phyloP scores from a whole-genome alignment of 2,329 filamentous ascomycete genomes.

The Fonsecaea pedrosoi region DNA sequence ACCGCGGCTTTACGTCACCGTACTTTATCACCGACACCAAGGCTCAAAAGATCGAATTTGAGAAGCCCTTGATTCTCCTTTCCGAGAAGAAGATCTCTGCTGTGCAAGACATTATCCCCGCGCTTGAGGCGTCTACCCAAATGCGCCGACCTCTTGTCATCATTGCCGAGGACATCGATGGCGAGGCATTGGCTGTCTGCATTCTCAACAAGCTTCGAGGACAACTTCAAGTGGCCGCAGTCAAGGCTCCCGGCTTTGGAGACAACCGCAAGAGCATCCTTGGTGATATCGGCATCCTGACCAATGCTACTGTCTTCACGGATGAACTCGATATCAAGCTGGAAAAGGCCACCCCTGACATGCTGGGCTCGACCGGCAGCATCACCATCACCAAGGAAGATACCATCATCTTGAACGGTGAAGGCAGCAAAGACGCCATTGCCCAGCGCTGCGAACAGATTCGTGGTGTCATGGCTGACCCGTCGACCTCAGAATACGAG shows the following conservation, averaged over 20 bases:
- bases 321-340: constrained; percentile 99
- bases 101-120: constrained; percentile 97
- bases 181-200: constrained; percentile 96
- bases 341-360: constrained; percentile 93
- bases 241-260: constrained; percentile 99
- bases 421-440: constrained; percentile 92
- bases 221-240: constrained; percentile 96
- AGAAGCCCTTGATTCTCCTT: constrained; percentile 97
- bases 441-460: constrained; percentile 98
- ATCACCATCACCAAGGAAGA: constrained; percentile 99
- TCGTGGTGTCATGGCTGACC: constrained; percentile 92
- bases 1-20: constrained; percentile 96
- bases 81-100: constrained; percentile 99
- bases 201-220: constrained; percentile 99
- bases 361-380: constrained; percentile 95
- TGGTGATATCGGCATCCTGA: constrained; percentile 92
- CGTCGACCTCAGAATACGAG: constrained; percentile 96
- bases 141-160: constrained; percentile 94
- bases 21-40: constrained; percentile 99
- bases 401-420: constrained; percentile 97
- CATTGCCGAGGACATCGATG: constrained; percentile 98
- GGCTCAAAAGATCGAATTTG: constrained; percentile 98
- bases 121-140: constrained; percentile 95
- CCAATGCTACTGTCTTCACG: constrained; percentile 96
- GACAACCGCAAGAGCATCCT: constrained; percentile 99